Conservation (phyloP, 169 alveolate genomes). For the Plasmodium reichenowi region DNA sequence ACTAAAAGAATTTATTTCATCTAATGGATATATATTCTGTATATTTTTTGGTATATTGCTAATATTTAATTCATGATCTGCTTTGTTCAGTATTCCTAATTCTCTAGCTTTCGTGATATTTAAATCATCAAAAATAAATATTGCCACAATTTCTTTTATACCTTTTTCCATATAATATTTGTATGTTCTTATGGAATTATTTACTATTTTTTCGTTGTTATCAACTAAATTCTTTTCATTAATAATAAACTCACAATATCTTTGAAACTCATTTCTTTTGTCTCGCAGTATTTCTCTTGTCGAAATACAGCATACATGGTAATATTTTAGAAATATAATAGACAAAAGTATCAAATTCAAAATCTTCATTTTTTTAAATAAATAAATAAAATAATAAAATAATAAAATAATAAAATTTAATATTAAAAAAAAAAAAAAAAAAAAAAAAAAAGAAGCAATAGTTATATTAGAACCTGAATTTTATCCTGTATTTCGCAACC, state of each 20-base stretch:
- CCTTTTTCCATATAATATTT: constrained; percentile 56
- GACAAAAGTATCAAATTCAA: constrained; percentile 29
- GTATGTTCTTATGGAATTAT: constrained; percentile 49
- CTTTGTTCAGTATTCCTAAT: constrained; percentile 20
- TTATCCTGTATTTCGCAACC: neutral
- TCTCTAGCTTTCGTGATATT: constrained; percentile 31
- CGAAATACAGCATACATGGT: constrained; percentile 8
- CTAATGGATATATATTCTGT: constrained; percentile 30
- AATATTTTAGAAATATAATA: constrained; percentile 27
- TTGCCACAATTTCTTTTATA: constrained; percentile 60
- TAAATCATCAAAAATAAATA: constrained; percentile 71
- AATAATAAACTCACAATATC: constrained; percentile 32
- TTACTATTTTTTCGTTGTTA: constrained; percentile 46
- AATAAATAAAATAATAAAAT: neutral
- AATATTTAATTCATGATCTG: constrained; percentile 33
- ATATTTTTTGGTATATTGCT: constrained; percentile 26
- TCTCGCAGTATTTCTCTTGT: constrained; percentile 40
- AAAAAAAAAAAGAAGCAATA: neutral
- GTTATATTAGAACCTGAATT: neutral
- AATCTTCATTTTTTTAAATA: constrained; percentile 26
- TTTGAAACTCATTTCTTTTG: constrained; percentile 41
- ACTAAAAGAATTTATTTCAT: constrained; percentile 56
- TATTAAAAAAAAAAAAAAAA: neutral
- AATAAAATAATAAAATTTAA: neutral
- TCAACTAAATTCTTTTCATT: constrained; percentile 62